Conservation (phyloP, 805 yeast genomes). For the Wickerhamomyces pijperi region DNA sequence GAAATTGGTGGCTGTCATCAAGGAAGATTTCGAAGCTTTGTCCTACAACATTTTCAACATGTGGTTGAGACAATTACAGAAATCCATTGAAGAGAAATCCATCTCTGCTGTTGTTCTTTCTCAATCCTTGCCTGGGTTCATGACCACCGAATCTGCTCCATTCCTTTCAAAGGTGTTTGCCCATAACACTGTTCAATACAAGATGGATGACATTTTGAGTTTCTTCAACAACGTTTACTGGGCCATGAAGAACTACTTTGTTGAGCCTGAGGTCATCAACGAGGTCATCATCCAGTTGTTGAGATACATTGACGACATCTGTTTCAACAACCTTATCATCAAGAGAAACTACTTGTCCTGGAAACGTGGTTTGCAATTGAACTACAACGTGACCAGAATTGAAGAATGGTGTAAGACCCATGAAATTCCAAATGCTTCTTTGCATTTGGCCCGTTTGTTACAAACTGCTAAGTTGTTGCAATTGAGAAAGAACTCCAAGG, state of each 20-base stretch:
- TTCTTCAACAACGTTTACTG: slow-evolving; percentile 85
- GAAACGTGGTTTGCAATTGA: slow-evolving; percentile 96
- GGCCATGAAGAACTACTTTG: slow-evolving; percentile 84
- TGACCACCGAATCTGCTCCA: slow-evolving; percentile 72
- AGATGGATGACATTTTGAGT: slow-evolving; percentile 89
- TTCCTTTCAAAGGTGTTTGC: slow-evolving; percentile 77
- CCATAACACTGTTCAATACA: slow-evolving; percentile 49
- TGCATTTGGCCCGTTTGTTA: slow-evolving; percentile 72
- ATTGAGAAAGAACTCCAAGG: slow-evolving; percentile 77
- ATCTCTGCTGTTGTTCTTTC: slow-evolving; percentile 92
- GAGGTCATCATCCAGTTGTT: slow-evolving; percentile 77
- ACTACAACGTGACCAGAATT: slow-evolving; percentile 89
- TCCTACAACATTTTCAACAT: slow-evolving; percentile 90
- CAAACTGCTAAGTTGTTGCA: slow-evolving; percentile 92
- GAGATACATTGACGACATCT: slow-evolving; percentile 79
- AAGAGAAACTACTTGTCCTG: slow-evolving; percentile 89
- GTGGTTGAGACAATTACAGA: slow-evolving; percentile 95
- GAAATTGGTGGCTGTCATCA: slow-evolving; percentile 79
- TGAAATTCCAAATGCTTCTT: slow-evolving; percentile 78
- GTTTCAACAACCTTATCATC: slow-evolving; percentile 93
- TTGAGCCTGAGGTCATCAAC: slow-evolving; percentile 75
- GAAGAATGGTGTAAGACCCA: slow-evolving; percentile 98
- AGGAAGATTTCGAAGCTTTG: slow-evolving; percentile 86
- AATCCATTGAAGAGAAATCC: slow-evolving; percentile 80
- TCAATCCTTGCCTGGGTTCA: slow-evolving; percentile 92